Conservation (phyloP, 345 rosid species). For the Geranium rotundifolium region DNA sequence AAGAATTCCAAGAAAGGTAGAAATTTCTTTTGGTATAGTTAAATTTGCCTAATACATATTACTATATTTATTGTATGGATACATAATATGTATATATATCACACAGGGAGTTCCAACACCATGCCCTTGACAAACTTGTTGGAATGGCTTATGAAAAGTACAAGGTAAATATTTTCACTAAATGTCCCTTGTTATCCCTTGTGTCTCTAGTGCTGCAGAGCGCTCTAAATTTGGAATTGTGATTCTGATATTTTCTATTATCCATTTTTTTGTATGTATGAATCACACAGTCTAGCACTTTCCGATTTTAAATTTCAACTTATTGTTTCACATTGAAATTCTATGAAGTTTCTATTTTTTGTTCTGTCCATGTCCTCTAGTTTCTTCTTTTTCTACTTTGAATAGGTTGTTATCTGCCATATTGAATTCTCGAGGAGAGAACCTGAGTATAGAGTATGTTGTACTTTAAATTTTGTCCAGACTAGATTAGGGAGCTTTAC, state of each 20-base stretch:
- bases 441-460: neutral
- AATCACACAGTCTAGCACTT: neutral
- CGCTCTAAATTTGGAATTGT: neutral
- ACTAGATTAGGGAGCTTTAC: neutral
- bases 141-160: conserved; percentile 78
- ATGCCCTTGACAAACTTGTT: conserved; percentile 66
- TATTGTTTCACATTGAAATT: too few species aligned
- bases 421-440: neutral
- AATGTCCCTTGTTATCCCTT: neutral
- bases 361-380: neutral
- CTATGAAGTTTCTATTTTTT: neutral
- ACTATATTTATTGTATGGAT: conserved; percentile 3
- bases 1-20: conserved; percentile 70
- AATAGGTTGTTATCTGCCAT: neutral
- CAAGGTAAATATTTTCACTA: conserved; percentile 35
- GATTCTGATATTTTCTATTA: neutral
- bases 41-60: conserved; percentile 4
- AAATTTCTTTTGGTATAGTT: conserved; percentile 12
- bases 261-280: neutral
- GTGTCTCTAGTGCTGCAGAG: neutral
- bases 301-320: neutral
- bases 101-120: conserved; percentile 59
- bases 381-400: neutral
- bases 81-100: conserved; percentile 5
- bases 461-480: neutral